Base-by-base conservation (phyloP, 2,329 filamentous ascomycete species). In the Xylaria hypoxylon region DNA sequence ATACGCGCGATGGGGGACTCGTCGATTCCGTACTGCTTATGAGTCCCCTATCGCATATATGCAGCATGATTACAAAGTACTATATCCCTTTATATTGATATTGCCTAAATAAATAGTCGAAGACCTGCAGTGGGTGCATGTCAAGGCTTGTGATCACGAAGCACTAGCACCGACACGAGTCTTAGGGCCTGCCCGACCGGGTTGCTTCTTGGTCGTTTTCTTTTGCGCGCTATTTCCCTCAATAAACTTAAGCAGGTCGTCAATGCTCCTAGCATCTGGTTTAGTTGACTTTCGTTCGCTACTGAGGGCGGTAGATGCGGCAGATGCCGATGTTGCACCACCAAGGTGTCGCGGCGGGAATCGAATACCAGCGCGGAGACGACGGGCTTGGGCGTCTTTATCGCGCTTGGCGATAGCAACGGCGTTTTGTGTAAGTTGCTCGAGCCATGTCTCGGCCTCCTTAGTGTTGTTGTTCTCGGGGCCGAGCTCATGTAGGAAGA, bases 401-500 rank as follows among this genome's bases (percentile, higher is more conserved):
- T 93, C 92, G 76, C 97, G 94, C 83, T 96, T 97, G 57, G 94
- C 95, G 72, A 98, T 94, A 38, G 89, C 92, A 45, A 99, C 96
- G 50, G 96, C 96, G 75, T 96, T 97, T 80, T 96, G 92, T 0
- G 95, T 98, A 65, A 99, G 87, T 80, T 97, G 94, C 80, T 97
- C 93, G 26, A 98, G 88, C 96, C 96, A 99, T 76, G 88, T 92
- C 83, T 97, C 94, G 2, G 96, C 95, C 79, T 99, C 96, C 84
- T 97, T 97, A 69, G 96, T 99, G 84, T 99, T 98, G 80, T 94
- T 93, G 80, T 98, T 94, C 44, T 97, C 90, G 1, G 94, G 84
- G 31, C 96, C 96, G 5, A 99, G 90, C 76, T 96, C 89, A 64
- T 85, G 83, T 70, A 94, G 88, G 89, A 99, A 99, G 78, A 97